Evolutionary conservation across 2,329 filamentous ascomycete species (phyloP), one percentile per base, ranked within the genome.

Genomic region (Escovopsis sp.): DNA sequence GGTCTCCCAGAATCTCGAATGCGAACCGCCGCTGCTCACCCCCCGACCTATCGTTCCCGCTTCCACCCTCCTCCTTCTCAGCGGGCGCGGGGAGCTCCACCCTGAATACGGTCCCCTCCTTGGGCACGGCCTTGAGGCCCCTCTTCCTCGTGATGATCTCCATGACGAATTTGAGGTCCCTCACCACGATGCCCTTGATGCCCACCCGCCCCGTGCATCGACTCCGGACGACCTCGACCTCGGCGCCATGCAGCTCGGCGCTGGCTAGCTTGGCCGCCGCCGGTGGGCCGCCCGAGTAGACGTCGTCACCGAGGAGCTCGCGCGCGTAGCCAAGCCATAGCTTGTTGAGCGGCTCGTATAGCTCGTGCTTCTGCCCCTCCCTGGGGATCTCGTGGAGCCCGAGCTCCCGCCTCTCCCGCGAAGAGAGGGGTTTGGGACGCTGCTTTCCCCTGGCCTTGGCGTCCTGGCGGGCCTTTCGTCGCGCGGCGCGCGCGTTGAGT

Each of bases 201-300:
- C 91, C 89, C 1, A 98, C 88, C 13, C 89, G 71, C 41, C 83
- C 79, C 13, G 81, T 74, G 57, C 88, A 95, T 27, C 74, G 65
- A 58, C 87, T 91, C 51, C 88, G 66, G 42, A 89, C 82, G 16
- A 96, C 85, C 62, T 87, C 78, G 15, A 95, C 59, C 50, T 78
- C 67, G 13, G 89, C 88, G 2, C 91, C 91, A 58, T 96, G 88
- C 53, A 87, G 89, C 61, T 98, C 91, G 2, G 88, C 89, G 43
- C 81, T 85, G 36, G 76, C 79, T 30, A 98, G 65, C 59, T 91
- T 83, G 5, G 82, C 81, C 5, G 80, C 83, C 2, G 79, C 72
- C 6, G 61, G 50, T 3, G 74, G 64, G 0, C 74, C 74, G 14
- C 80, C 68, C 1, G 66, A 64, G 47, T 68, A 68, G 2, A 76